Evolutionary conservation across 2,329 filamentous ascomycete species (phyloP), one percentile per base, ranked within the genome.

Genomic region (Colletotrichum sp.): DNA sequence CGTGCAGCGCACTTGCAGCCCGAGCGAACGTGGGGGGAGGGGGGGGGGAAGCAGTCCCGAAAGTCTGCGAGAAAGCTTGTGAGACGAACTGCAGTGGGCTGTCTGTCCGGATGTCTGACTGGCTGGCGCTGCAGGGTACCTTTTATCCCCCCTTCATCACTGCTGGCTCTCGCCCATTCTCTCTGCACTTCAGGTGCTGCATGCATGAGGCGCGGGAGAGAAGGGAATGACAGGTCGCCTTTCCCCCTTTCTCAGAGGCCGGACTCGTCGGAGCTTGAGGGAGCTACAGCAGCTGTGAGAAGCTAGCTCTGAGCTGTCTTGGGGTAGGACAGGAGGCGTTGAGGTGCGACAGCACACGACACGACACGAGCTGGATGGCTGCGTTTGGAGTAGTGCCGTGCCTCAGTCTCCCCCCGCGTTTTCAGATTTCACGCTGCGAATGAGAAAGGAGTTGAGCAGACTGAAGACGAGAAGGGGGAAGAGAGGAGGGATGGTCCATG

Each of bases 1-100:
- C 32, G 61, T 74, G 72, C 72, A 70, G 66, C 71, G 64, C 34
- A 60, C 18, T 72, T 61, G 72, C 52, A 67, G 61, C 52, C 39
- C 55, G 57, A 67, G 63, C 63, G 73, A 67, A 61, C 69, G 69
- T 67, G 73, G 73, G 73, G 73, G 68, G 57, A 18, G n/a, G 13
- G 15, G 26, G 15, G 26, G 9, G 9, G 9, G 18, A 28, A 52
- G 43, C 43, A 52, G n/a, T 66, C 43, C 60, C 48, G 72, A 21
- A 71, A 64, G 43, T 64, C 52, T 72, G 39, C 55, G 39, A 63
- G 28, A 67, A 75, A 75, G 73, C 73, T 75, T 67, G 69, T 75
- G 55, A 67, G 63, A 67, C 69, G 63, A 72, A 57, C 70, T 72
- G 69, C 55, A 72, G 55, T 64, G 60, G 60, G 60, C 21, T 64